Percentiles rank a stretch among this genome's conserved stretches.
Conservation (phyloP, 805 yeast species). For the Spathaspora arborariae region DNA sequence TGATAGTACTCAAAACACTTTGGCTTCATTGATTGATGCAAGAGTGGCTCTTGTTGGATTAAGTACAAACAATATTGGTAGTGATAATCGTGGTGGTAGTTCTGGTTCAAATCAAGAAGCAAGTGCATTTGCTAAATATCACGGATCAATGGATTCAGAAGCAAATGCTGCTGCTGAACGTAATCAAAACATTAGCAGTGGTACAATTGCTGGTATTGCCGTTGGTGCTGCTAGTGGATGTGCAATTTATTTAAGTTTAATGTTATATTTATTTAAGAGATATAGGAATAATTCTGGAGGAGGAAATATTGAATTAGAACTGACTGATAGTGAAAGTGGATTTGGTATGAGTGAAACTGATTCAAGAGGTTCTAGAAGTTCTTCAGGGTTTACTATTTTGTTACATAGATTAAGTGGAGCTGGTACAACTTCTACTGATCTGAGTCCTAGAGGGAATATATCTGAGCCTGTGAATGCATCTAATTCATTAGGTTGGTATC, state of each 20-base stretch:
- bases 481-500: constrained; percentile 68
- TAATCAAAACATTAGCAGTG: constrained; percentile 19
- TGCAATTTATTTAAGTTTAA: constrained; percentile 54
- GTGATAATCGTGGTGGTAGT: constrained; percentile 8
- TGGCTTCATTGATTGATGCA: constrained; percentile 71
- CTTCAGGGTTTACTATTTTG: constrained; percentile 24
- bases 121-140: constrained; percentile 6
- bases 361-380: constrained; percentile 13
- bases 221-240: constrained; percentile 83
- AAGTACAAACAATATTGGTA: constrained; percentile 5
- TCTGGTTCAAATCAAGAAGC: not conserved
- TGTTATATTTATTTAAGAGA: constrained; percentile 52
- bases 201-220: constrained; percentile 69
- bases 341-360: constrained; percentile 20
- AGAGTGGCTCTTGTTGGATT: constrained; percentile 57
- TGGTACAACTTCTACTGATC: not conserved
- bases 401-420: constrained; percentile 22
- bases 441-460: constrained; percentile 32
- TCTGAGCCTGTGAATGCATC: constrained; percentile 68
- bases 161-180: constrained; percentile 8
- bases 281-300: constrained; percentile 31
- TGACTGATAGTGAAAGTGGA: constrained; percentile 37
- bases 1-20: constrained; percentile 47
- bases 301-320: constrained; percentile 34
- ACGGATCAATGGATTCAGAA: constrained; percentile 34